phyloP scores from a whole-genome alignment of 441 rosid species.

The Brassica balearica region DNA sequence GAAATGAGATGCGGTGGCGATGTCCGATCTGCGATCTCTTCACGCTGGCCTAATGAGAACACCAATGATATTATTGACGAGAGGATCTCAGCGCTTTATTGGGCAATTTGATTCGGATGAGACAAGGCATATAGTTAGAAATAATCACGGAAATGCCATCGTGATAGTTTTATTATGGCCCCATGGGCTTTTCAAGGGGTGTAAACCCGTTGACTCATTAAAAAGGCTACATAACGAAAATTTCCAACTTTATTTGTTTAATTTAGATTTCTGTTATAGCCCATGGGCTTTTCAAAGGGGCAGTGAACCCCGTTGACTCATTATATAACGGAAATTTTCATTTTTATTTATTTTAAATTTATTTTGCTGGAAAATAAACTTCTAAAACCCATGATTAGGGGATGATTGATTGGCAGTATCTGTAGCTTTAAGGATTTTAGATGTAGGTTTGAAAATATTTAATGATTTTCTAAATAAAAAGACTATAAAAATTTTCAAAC shows the following conservation, averaged over 20 bases:
- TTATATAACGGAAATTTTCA: neutral
- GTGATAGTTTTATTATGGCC: constrained; percentile 26
- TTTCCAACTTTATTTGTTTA: neutral
- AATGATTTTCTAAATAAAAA: too few species aligned
- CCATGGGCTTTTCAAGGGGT: constrained; percentile 46
- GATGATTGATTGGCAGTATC: too few species aligned
- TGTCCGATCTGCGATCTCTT: constrained; percentile 21
- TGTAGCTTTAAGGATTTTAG: too few species aligned
- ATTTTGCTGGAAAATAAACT: too few species aligned
- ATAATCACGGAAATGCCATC: constrained; percentile 36
- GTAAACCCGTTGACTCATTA: constrained; percentile 30
- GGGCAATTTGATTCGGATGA: neutral
- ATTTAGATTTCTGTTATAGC: neutral
- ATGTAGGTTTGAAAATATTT: too few species aligned
- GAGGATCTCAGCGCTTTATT: constrained; percentile 37
- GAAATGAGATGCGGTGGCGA: constrained; percentile 9
- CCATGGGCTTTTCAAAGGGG: constrained; percentile 34
- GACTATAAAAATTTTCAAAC: too few species aligned
- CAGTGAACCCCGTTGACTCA: constrained; percentile 22
- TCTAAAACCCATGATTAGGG: too few species aligned
- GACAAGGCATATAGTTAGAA: constrained; percentile 27
- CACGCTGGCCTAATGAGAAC: constrained; percentile 22
- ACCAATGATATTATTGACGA: constrained; percentile 16
- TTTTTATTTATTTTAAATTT: neutral
- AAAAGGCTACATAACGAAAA: constrained; percentile 8